These are phyloP conservation scores for Ogataea philodendri DNA, from an alignment of 805 yeast species.

Conservation along the genomic window DNA sequence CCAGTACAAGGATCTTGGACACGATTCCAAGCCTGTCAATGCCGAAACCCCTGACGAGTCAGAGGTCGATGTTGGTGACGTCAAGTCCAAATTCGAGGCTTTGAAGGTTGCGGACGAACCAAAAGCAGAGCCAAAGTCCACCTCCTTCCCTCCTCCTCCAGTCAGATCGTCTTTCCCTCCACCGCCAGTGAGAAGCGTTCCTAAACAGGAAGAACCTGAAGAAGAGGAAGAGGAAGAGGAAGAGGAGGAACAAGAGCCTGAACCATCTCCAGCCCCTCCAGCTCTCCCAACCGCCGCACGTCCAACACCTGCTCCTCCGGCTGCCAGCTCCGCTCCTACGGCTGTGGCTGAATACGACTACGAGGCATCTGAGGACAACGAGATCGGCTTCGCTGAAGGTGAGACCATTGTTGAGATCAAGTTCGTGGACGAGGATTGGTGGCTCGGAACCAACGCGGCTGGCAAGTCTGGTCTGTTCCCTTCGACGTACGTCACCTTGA, in stretches of 20 bases:
- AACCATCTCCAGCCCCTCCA: no score
- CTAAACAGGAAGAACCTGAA: conserved; percentile 2
- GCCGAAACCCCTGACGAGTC: conserved; percentile 26
- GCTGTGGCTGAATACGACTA: conserved; percentile 86
- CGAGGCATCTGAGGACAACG: conserved; percentile 73
- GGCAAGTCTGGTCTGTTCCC: conserved; percentile 59
- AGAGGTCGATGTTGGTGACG: conserved; percentile 34
- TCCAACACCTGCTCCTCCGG: conserved; percentile 17
- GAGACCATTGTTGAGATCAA: conserved; percentile 66
- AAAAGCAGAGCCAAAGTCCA: conserved; percentile 13
- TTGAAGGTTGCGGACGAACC: conserved; percentile 26
- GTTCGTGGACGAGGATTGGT: conserved; percentile 74
- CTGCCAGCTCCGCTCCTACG: no score
- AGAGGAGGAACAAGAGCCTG: conserved; percentile 12
- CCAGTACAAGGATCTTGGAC: conserved; percentile 46
- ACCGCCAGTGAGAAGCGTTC: conserved; percentile 4
- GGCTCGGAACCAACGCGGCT: conserved; percentile 39
- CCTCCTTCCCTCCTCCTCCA: conserved; percentile 14
- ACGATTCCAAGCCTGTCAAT: conserved; percentile 33
- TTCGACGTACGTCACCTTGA: conserved; percentile 47
- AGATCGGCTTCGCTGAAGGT: conserved; percentile 64
- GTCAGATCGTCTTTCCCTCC: conserved; percentile 7
- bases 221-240: conserved; percentile 8
- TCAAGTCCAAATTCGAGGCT: conserved; percentile 33
- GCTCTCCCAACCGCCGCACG: no score